Conservation (phyloP, 2,329 filamentous ascomycete genomes). For the Pseudocercospora ulei region DNA sequence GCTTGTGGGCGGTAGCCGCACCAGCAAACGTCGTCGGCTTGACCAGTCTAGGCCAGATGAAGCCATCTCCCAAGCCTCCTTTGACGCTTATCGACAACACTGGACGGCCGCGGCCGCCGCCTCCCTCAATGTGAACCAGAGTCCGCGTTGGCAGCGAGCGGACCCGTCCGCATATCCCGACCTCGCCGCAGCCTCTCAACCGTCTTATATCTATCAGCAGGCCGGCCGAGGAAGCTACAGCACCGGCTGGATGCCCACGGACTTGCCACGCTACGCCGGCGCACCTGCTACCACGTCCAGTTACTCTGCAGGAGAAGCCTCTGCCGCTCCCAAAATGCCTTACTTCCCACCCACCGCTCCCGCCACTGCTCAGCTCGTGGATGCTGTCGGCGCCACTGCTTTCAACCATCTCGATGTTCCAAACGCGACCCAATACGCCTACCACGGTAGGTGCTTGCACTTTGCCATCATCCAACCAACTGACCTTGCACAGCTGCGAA, state of each 20-base stretch:
- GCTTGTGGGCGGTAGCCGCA: background rate
- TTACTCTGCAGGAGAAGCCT: constrained; percentile 14
- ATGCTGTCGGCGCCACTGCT: constrained; percentile 8
- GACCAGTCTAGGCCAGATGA: constrained; percentile 7
- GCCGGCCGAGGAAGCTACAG: constrained; percentile 23
- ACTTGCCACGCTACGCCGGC: constrained; percentile 6
- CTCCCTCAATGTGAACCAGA: constrained; percentile 14
- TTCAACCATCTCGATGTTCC: constrained; percentile 13
- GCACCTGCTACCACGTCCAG: constrained; percentile 12
- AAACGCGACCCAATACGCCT: constrained; percentile 17
- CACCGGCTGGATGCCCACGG: constrained; percentile 23
- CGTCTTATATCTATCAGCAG: constrained; percentile 30
- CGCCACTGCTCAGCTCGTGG: constrained; percentile 7
- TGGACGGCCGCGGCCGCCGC: constrained; percentile 11
- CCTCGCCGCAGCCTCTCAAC: constrained; percentile 25
- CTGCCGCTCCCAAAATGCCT: constrained; percentile 18
- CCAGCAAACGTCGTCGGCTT: constrained; percentile 13
- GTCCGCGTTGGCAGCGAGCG: constrained; percentile 15
- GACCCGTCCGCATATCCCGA: constrained; percentile 24
- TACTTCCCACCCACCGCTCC: constrained; percentile 19
- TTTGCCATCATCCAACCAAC: background rate
- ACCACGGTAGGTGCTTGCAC: constrained; percentile 9
- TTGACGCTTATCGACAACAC: constrained; percentile 6
- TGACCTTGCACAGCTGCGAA: constrained; percentile 9
- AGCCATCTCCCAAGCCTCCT: constrained; percentile 3